phyloP scores from a whole-genome alignment of 1,139 yeast genomes.

The Pichia sp. region DNA sequence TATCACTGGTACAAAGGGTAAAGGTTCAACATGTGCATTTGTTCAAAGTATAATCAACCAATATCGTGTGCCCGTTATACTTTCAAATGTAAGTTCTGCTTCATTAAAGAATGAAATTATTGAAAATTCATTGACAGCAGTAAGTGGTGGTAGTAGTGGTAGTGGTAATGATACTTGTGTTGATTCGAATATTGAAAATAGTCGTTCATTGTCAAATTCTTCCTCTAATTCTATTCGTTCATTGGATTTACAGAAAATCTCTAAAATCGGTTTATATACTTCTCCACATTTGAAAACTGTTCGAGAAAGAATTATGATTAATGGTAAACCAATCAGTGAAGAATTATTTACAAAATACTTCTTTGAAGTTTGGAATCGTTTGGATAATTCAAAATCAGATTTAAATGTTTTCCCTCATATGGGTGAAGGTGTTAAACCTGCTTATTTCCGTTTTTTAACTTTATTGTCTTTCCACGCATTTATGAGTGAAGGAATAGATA shows the following conservation, averaged over 20 bases:
- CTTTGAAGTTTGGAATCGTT: constrained; percentile 86
- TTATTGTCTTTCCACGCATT: constrained; percentile 86
- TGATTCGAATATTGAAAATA: not conserved
- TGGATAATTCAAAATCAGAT: constrained; percentile 47
- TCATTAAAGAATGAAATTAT: not conserved
- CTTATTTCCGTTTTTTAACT: constrained; percentile 88
- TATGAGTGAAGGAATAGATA: constrained; percentile 75
- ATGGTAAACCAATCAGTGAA: constrained; percentile 80
- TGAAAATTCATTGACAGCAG: too few relatives aligned
- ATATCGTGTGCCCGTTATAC: constrained; percentile 32
- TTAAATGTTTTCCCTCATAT: constrained; percentile 60
- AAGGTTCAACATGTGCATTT: constrained; percentile 97
- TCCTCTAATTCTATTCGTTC: constrained; percentile 6
- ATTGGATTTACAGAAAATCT: constrained; percentile 24
- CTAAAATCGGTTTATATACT: constrained; percentile 80
- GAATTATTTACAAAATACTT: constrained; percentile 78
- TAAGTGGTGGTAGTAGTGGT: too few relatives aligned
- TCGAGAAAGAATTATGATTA: constrained; percentile 82
- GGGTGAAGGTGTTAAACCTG: constrained; percentile 72
- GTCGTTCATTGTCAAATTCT: constrained; percentile 8
- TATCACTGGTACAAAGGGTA: constrained; percentile 97
- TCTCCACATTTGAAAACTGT: constrained; percentile 94
- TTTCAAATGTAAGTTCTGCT: constrained; percentile 5
- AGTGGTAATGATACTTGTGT: too few relatives aligned
- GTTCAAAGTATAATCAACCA: constrained; percentile 72